Percentiles rank a stretch among this genome's conserved stretches.
phyloP scores from a whole-genome alignment of 73 alveolate genomes.

The Paraurostyla sp. region DNA sequence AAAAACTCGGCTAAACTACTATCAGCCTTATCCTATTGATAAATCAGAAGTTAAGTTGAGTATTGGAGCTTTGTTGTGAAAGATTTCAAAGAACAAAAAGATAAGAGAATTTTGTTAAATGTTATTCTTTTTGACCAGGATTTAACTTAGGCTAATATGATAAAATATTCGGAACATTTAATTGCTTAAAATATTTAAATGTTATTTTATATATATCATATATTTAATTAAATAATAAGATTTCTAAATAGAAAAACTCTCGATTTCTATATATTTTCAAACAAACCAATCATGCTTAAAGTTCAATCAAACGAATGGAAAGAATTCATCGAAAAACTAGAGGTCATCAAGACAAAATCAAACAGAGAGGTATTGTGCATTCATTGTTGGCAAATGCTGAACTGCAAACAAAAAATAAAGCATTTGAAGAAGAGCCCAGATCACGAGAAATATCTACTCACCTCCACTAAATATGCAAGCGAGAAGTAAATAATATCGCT shows the following conservation, averaged over 20 bases:
- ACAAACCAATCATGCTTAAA: conserved; percentile 38
- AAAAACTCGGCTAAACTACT: no score
- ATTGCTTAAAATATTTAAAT: no score
- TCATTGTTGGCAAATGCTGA: conserved; percentile 72
- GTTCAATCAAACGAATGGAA: conserved; percentile 67
- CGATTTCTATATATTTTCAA: background rate
- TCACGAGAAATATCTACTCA: conserved; percentile 69
- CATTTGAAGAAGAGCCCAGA: conserved; percentile 66
- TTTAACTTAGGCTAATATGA: no score
- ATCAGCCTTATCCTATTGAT: no score
- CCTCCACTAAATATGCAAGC: conserved; percentile 73
- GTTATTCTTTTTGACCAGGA: no score
- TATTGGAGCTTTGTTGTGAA: no score
- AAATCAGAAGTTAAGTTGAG: no score
- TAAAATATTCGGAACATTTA: no score
- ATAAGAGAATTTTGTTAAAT: no score
- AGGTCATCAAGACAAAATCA: conserved; percentile 59
- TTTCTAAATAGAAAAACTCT: conserved; percentile 33
- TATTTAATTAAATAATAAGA: no score
- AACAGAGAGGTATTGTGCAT: conserved; percentile 76
- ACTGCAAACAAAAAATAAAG: conserved; percentile 72
- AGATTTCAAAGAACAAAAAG: no score
- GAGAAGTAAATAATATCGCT: conserved; percentile 60
- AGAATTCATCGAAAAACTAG: conserved; percentile 59
- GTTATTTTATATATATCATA: no score